Base-by-base conservation (phyloP, 23 red algal species). In the Porphyridium purpureum region DNA sequence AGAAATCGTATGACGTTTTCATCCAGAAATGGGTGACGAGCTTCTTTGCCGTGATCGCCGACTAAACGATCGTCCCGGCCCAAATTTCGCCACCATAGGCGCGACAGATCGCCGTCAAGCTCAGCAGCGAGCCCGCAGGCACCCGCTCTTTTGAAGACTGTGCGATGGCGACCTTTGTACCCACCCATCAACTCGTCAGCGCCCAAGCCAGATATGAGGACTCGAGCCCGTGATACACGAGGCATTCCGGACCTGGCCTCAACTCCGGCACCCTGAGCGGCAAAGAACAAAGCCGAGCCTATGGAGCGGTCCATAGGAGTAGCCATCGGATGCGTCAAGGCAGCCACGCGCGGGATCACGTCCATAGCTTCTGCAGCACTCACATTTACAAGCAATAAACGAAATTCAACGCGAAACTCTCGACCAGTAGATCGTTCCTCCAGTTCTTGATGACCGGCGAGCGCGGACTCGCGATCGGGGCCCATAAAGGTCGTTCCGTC, bases 181-280 rank as follows among this genome's bases (percentile, higher is more conserved):
- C 86, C 86, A n/a, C 75, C 86, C 53, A 74, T 60, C 47, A 93
- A 62, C 62, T 93, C 86, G 52, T 93, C 86, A 4, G 86, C 86
- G 7, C 86, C 86, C 17, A 93, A 57, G 23, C 86, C 86, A 49
- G 66, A 75, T 14, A 83, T 69, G 24, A 93, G 42, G 8, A 93
- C 64, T 42, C 38, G 70, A 24, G 66, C 72, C 20, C 4, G 49
- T 44, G 22, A 47, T 21, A 24, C 22, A 30, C 5, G 27, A 31
- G 1, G 44, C 47, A 27, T 68, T 51, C 33, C 28, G 0, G 27
- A 17, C 24, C 23, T 24, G 22, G 30, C 49, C 23, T n/a, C 49
- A 14, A 47, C 59, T 29, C 68, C 78, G 0, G 25, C 47, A 7
- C 55, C 86, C 42, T 60, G 27, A 11, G 75, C 67, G 2, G 76